Base-by-base conservation (phyloP, 306 rosid genomes). In the Lotus japonicus region DNA sequence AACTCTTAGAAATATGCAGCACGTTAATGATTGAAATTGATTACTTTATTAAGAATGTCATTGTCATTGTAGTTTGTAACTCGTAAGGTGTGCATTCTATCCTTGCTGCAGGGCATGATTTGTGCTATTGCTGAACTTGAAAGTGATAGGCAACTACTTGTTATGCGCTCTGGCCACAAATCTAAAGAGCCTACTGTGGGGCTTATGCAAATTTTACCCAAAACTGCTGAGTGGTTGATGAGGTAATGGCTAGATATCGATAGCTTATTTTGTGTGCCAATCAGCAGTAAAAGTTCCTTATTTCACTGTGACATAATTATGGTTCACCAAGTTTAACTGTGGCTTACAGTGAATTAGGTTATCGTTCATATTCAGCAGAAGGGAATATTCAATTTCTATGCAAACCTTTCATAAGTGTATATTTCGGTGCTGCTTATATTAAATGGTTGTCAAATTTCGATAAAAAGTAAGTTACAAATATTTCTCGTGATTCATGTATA, bases 101-200 rank as follows among this genome's bases (percentile, higher is more conserved):
- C 38, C 19, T 48, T 67, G 66, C 5, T 75, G 82, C 84, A 90
- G 98, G 82, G 60, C 44, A 88, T 90, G 94, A 70, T 92, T 17
- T 86, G 97, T 75, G 86, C 96, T 60, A 76, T 92, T 61, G 85
- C 94, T 43, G 98, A 92, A 70, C 89, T 92, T 58, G 96, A 82
- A 81, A 92, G 97, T 58, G 97, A 86, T 76, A 83, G 96, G 70
- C 89, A 83, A 78, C 87, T 84, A 70, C 85, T 92, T 71, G 79
- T 84, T 71, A 64, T 45, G 44, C 79, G 23, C 8, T 51, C 33
- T 58, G 73, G 64, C 58, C 41, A 18, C 28, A 92, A 88, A 77
- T 35, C 82, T 41, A 83, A 88, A 82, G 81, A 83, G 60, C 17
- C 80, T 62, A 60, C 71, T 2, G 12, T 86, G 16, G 97, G 97